These are phyloP conservation scores for Elongisporangium anandrum DNA, from an alignment of 352 stramenopile genomes.

Conservation along the genomic window DNA sequence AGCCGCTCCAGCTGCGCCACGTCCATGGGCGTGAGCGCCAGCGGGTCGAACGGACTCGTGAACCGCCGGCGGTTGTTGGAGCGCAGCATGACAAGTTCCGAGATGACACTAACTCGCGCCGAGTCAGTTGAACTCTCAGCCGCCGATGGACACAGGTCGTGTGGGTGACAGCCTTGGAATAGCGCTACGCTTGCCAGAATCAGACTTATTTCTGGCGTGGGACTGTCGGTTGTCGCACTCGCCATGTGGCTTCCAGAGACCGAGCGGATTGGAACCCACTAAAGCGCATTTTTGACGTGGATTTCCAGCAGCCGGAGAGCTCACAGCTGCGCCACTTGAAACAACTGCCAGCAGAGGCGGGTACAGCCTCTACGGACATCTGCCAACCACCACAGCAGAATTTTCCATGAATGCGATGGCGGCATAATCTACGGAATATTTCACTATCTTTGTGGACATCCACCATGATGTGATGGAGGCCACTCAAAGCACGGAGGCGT, in stretches of 20 bases:
- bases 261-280: background rate
- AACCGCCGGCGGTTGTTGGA: constrained; percentile 8
- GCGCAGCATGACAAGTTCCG: background rate
- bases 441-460: too few species aligned
- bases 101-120: background rate
- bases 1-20: constrained; percentile 33
- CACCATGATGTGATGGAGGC: too few species aligned
- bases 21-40: constrained; percentile 33
- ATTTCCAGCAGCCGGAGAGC: background rate
- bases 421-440: too few species aligned
- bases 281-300: background rate
- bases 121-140: too few species aligned
- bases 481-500: too few species aligned
- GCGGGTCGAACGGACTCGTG: constrained; percentile 40
- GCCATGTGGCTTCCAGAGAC: background rate
- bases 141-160: background rate
- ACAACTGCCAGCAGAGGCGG: too few species aligned
- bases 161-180: background rate
- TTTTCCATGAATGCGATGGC: too few species aligned
- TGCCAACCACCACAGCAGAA: background rate
- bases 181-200: background rate
- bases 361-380: too few species aligned
- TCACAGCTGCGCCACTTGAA: too few species aligned
- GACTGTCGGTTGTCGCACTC: background rate
- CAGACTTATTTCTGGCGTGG: background rate